Base-by-base conservation (phyloP, 225 moss, liverwort and hornwort genomes). In the Polytrichum formosum region DNA sequence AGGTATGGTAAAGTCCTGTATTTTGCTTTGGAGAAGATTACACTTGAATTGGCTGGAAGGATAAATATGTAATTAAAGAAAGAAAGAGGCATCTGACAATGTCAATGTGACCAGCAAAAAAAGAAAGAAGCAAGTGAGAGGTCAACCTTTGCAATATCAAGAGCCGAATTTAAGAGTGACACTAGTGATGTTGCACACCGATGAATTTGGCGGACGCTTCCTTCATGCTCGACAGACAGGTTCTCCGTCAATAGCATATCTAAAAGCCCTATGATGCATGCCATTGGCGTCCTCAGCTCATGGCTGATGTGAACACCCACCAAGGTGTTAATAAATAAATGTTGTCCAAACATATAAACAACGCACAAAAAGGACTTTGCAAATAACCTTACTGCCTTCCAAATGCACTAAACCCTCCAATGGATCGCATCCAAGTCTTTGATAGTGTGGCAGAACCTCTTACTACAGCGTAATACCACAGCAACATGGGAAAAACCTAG, bases 101-200 rank as follows among this genome's bases (percentile, higher is more conserved):
- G 7, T 31, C 30, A 31, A 31, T 1, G 1, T 31, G 31, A 31
- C 31, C 31, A 7, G 6, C 31, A 31, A 31, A 7, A 31, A 31
- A 10, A 62, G 3, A 22, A 67, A 0, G 26, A 53, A 7, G 8
- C 10, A 5, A 19, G 53, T 18, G 16, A 65, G 62, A 72, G 73
- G 55, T 55, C 69, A 72, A 90, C 90, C 90, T 90, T 90, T 6
- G 90, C 87, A 77, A 87, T 90, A 67, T 90, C 90, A 69, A 90
- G 90, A 18, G 87, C 90, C 64, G 90, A 87, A 71, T 90, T 90
- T 4, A 90, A 80, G 62, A 90, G 87, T 6, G 78, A 72, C 58
- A 90, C 90, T 5, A 90, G 78, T 67, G 90, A 85, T 64, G 87
- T 87, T 30, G 90, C 90, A 74, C 90, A 90, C 63, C 90, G 87